Evolutionary conservation across 2,329 filamentous ascomycete species (phyloP).

Genomic region (Trichoderma harzianum): DNA sequence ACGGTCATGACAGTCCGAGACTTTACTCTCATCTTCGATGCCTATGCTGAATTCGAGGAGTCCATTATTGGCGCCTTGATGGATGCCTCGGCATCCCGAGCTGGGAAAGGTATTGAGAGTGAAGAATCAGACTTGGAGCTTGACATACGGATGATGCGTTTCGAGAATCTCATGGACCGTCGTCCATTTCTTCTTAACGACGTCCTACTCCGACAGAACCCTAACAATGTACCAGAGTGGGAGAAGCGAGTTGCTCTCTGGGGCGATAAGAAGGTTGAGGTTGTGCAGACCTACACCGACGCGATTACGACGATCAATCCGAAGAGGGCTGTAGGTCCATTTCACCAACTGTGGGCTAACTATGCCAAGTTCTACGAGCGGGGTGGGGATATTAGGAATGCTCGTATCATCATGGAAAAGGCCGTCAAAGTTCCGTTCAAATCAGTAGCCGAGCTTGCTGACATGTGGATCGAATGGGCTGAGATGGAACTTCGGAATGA

Average conservation of each 20-base stretch:
- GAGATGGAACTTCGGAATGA: conserved; percentile 96
- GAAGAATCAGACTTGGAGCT: conserved; percentile 89
- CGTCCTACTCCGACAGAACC: conserved; percentile 90
- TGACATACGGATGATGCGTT: conserved; percentile 95
- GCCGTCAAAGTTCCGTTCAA: conserved; percentile 97
- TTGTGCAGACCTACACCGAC: conserved; percentile 90
- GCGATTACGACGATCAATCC: conserved; percentile 91
- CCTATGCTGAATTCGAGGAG: conserved; percentile 95
- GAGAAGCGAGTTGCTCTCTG: conserved; percentile 93
- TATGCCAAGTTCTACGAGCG: conserved; percentile 97
- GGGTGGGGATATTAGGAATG: conserved; percentile 77
- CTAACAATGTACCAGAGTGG: conserved; percentile 95
- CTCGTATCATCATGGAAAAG: conserved; percentile 93
- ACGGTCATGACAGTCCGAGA: conserved; percentile 99
- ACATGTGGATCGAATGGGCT: conserved; percentile 99
- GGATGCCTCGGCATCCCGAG: conserved; percentile 76
- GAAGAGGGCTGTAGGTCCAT: conserved; percentile 89
- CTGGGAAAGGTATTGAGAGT: conserved; percentile 74
- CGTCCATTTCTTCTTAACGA: conserved; percentile 95
- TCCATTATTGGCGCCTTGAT: conserved; percentile 88
- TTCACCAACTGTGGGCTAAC: conserved; percentile 92
- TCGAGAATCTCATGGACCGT: conserved; percentile 96
- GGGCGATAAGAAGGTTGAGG: conserved; percentile 87
- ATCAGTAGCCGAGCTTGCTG: conserved; percentile 91
- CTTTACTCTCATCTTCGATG: conserved; percentile 94